Base-by-base conservation (phyloP, 2,329 filamentous ascomycete genomes). In the Dothidotthia symphoricarpi region DNA sequence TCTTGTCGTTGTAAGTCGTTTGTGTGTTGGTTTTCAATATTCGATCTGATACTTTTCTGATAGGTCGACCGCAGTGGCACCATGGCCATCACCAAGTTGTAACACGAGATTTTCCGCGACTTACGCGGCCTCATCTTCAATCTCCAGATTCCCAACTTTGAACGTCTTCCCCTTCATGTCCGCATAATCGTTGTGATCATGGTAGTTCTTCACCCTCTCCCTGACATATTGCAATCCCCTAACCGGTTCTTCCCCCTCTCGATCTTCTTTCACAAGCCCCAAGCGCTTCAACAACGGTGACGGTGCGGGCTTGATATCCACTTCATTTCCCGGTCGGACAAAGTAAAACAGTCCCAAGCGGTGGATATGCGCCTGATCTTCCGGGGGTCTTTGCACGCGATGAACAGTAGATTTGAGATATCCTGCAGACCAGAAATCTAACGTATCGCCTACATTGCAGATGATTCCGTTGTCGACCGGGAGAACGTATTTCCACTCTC, bases 341-440 rank as follows among this genome's bases (percentile, higher is more conserved):
- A 71, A 71, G 41, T 71, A 71, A 28, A 69, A 65, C 25, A 71
- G 48, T 3, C 67, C 67, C 24, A 70, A 45, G 4, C 69, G 60
- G 27, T 63, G 53, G 9, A 59, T 57, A 29, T 64, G 55, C 10
- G 52, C 56, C 41, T 70, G 68, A 33, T 71, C 69, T 15, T 47
- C 44, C 1, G 74, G 75, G 2, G 73, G 74, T 9, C 69, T 65
- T 29, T 71, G 65, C 0, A 78, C 75, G 1, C 74, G 68, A 38
- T 78, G 74, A n/a, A 75, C 63, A 9, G 67, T 73, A 4, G 66
- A 71, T 55, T 76, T 76, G 28, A 77, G 57, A 32, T 71, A 71
- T 3, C 68, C 67, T 6, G 58, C 64, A 0, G 64, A 68, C 63
- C 66, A 68, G 31, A 68, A 67, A 11, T 63, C 57, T 6, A 71